phyloP scores from a whole-genome alignment of 2,329 filamentous ascomycete species.

The Penicillium sp. region DNA sequence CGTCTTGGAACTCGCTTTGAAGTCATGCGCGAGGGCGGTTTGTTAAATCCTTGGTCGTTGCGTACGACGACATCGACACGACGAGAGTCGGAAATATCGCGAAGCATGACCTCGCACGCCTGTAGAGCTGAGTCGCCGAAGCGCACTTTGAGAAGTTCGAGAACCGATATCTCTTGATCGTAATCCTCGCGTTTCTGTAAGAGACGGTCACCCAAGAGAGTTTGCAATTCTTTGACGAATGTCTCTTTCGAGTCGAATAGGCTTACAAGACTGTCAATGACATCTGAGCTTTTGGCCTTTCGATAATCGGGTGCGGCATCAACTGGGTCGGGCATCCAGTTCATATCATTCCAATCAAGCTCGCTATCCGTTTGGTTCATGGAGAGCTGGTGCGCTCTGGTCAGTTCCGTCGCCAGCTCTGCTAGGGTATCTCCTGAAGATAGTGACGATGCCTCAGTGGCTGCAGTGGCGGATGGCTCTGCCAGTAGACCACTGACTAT shows the following conservation, averaged over 20 bases:
- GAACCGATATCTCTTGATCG: constrained; percentile 75
- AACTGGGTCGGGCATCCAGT: constrained; percentile 88
- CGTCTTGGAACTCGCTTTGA: constrained; percentile 28
- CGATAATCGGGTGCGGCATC: constrained; percentile 93
- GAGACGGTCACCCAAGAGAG: constrained; percentile 81
- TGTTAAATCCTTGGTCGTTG: constrained; percentile 46
- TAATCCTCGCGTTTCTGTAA: constrained; percentile 65
- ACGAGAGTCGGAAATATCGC: constrained; percentile 81
- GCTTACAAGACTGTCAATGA: constrained; percentile 85
- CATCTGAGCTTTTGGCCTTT: constrained; percentile 82
- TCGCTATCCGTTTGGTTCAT: constrained; percentile 58
- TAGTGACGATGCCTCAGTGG: constrained; percentile 19
- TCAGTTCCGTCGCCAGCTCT: constrained; percentile 57
- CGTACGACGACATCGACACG: constrained; percentile 69
- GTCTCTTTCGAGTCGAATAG: constrained; percentile 85
- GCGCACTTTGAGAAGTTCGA: constrained; percentile 82
- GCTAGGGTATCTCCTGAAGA: constrained; percentile 45
- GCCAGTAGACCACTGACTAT: constrained; percentile 65
- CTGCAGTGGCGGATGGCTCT: constrained; percentile 47
- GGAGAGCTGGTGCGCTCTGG: constrained; percentile 42
- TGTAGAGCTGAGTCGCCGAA: constrained; percentile 85
- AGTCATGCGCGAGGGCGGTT: constrained; percentile 17
- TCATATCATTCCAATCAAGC: constrained; percentile 87
- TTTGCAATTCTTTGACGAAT: constrained; percentile 93
- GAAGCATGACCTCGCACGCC: constrained; percentile 95